Evolutionary conservation across 2,329 filamentous ascomycete genomes (phyloP).

Genomic region (Calonectria henricotiae): DNA sequence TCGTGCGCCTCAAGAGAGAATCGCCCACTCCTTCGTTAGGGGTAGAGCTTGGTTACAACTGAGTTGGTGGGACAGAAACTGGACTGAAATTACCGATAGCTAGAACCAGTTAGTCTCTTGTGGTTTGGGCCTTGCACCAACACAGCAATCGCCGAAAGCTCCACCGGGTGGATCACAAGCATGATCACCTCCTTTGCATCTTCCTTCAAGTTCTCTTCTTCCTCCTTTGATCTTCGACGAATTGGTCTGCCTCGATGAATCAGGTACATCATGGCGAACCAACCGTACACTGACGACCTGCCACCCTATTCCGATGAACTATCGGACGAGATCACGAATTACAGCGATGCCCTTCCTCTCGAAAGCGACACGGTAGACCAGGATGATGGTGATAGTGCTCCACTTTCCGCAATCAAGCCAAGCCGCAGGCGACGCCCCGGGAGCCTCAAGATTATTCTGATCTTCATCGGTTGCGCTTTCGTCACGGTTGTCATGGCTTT

Average conservation of each 20-base stretch:
- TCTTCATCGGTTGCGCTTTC: background rate
- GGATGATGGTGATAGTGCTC: background rate
- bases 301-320: background rate
- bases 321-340: background rate
- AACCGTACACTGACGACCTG: constrained; percentile 2
- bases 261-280: constrained; percentile 7
- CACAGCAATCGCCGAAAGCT: constrained; percentile 1
- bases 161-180: background rate
- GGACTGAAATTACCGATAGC: constrained; percentile 1
- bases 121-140: background rate
- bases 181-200: background rate
- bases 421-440: background rate
- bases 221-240: background rate
- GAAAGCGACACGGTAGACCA: background rate
- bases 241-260: background rate
- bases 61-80: background rate
- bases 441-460: background rate
- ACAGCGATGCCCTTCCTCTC: background rate
- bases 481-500: background rate
- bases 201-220: background rate
- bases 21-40: background rate
- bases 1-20: background rate
- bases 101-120: background rate
- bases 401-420: background rate
- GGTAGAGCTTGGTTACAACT: background rate